Evolutionary conservation across 768 basidiomycete genomes (phyloP).

Genomic region (Cytidiella melzeri): DNA sequence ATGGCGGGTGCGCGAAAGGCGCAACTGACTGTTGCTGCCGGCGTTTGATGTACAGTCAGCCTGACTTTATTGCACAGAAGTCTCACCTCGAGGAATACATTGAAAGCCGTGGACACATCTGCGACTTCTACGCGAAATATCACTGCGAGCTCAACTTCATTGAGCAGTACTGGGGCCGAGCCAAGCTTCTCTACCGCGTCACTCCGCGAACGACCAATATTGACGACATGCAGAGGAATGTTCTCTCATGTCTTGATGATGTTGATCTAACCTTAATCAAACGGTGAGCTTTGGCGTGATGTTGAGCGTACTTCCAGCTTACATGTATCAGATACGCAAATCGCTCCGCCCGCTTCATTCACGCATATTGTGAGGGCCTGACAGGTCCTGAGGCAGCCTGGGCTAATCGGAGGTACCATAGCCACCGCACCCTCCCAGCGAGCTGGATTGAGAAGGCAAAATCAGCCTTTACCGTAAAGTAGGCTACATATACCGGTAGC

Average conservation of each 20-base stretch:
- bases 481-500: no score
- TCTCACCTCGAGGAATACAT: slow-evolving; percentile 7
- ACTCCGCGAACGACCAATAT: slow-evolving; percentile 14
- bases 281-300: slow-evolving; percentile 12
- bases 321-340: slow-evolving; percentile 23
- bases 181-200: slow-evolving; percentile 21
- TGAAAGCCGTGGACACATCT: slow-evolving; percentile 5
- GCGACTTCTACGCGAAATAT: slow-evolving; percentile 19
- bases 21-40: no score
- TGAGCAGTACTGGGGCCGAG: no score
- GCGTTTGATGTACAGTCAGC: no score
- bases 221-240: no score
- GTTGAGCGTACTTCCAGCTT: background rate
- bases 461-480: no score
- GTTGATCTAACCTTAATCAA: slow-evolving; percentile 14
- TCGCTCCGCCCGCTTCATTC: slow-evolving; percentile 19
- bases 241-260: slow-evolving; percentile 8
- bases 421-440: slow-evolving; percentile 25
- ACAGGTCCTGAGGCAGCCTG: no score
- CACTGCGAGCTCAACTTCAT: no score
- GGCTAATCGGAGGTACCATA: slow-evolving; percentile 24
- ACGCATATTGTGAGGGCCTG: slow-evolving; percentile 28
- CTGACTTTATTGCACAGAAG: no score
- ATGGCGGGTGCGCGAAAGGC: slow-evolving; percentile 20
- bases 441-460: no score